Conservation (phyloP, 73 alveolate genomes). For the Symbiodinium natans region DNA sequence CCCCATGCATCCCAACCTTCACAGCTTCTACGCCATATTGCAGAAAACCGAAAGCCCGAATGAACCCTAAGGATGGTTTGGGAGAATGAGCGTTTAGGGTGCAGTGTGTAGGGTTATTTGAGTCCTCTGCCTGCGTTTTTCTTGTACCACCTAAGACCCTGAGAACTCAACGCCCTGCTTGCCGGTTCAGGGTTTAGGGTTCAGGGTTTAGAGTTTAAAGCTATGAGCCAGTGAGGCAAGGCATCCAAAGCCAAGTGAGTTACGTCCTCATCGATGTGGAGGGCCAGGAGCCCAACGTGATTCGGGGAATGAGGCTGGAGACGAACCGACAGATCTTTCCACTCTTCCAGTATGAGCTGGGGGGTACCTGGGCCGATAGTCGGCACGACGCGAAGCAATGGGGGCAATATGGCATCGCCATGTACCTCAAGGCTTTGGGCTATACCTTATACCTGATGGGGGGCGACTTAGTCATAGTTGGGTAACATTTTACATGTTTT, state of each 20-base stretch:
- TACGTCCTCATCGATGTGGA: constrained; percentile 67
- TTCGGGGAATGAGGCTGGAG: constrained; percentile 18
- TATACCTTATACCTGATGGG: not conserved
- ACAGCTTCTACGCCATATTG: no score
- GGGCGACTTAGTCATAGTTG: no score
- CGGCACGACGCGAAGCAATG: constrained; percentile 44
- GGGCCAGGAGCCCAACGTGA: constrained; percentile 13
- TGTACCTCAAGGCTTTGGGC: constrained; percentile 55
- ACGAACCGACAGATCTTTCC: constrained; percentile 26
- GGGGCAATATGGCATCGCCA: constrained; percentile 55
- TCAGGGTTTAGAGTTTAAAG: not conserved
- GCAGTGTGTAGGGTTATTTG: no score
- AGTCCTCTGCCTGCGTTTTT: no score
- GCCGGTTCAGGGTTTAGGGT: not conserved
- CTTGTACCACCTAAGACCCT: no score
- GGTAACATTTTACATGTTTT: no score
- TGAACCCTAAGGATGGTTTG: no score
- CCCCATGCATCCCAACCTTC: no score
- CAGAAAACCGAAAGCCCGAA: no score
- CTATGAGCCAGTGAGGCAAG: not conserved
- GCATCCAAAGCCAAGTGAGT: not conserved
- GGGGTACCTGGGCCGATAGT: constrained; percentile 65
- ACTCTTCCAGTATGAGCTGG: constrained; percentile 44
- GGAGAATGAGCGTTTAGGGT: no score
- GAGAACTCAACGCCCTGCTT: no score